Evolutionary conservation across 257 asterid species (phyloP).

Genomic region (Fraxinus anomala): DNA sequence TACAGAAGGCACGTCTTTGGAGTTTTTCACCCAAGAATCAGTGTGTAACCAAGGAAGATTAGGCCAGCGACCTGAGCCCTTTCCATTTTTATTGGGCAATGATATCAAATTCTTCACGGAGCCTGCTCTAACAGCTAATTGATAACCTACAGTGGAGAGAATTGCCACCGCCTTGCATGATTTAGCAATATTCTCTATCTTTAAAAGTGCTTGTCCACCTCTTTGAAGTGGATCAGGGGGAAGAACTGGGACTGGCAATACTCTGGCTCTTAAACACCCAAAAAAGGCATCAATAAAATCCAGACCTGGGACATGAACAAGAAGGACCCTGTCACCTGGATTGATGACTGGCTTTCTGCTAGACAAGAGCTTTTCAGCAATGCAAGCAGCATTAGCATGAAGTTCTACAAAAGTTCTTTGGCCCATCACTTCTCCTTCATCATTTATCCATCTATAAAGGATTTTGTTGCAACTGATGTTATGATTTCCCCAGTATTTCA

Average conservation of each 20-base stretch:
- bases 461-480: conserved; percentile 41
- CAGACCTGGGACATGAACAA: conserved; percentile 75
- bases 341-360: conserved; percentile 57
- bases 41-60: conserved; percentile 83
- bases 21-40: conserved; percentile 66
- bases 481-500: conserved; percentile 76
- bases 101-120: conserved; percentile 55
- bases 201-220: conserved; percentile 84
- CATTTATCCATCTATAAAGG: conserved; percentile 77
- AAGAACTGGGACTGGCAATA: conserved; percentile 81
- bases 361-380: conserved; percentile 68
- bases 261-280: conserved; percentile 76
- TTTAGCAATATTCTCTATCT: conserved; percentile 69
- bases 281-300: conserved; percentile 84
- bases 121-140: conserved; percentile 81
- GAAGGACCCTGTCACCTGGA: conserved; percentile 78
- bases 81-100: conserved; percentile 35
- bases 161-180: conserved; percentile 72
- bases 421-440: conserved; percentile 51
- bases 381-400: conserved; percentile 62
- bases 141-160: conserved; percentile 67
- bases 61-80: conserved; percentile 67
- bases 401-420: conserved; percentile 64
- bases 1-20: conserved; percentile 30
- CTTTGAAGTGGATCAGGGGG: conserved; percentile 93